Evolutionary conservation across 2,329 filamentous ascomycete genomes (phyloP), one percentile per base, ranked within the genome.

Genomic region (Fusarium tjaetaba): DNA sequence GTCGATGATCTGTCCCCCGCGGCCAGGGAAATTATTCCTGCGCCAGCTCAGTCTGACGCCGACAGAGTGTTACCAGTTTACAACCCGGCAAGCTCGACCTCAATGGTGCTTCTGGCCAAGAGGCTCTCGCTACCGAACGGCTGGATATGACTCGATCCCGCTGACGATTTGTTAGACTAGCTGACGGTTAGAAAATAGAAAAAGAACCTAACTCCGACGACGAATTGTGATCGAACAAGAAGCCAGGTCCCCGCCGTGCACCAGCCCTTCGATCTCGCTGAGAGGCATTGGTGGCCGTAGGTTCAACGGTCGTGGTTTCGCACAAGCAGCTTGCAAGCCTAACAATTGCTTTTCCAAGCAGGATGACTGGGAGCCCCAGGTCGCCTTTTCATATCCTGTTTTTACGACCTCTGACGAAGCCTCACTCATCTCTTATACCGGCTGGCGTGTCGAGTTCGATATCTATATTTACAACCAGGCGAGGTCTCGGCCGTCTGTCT

Each of bases 301-400:
- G 9, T 15, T 42, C 22, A n/a, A 42, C 14, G 41, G 22, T 24
- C 5, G 22, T 14, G 4, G 16, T 5, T 42, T 42, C n/a, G 3
- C 22, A n/a, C 4, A 9, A 41, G 22, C 7, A 41, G 22, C 39
- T n/a, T 13, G 5, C 22, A 42, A 42, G 14, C 22, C 7, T 42
- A 4, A n/a, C 14, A 11, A n/a, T 16, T 16, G 15, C 6, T 5
- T 15, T n/a, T 15, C 1, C 1, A 11, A 42, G 41, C 41, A 14
- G 14, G 22, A 16, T 5, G 41, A 4, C 22, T 11, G 9, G 7
- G 5, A 11, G 38, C 38, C 8, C 13, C 10, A 30, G 36, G 36
- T 18, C 8, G 9, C 16, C 16, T 36, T 10, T 36, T 1, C 36
- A 36, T 36, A 18, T 36, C 36, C 36, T 36, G 16, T 36, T 18